Conservation (phyloP, 169 alveolate genomes). For the Cryptosporidium muris region DNA sequence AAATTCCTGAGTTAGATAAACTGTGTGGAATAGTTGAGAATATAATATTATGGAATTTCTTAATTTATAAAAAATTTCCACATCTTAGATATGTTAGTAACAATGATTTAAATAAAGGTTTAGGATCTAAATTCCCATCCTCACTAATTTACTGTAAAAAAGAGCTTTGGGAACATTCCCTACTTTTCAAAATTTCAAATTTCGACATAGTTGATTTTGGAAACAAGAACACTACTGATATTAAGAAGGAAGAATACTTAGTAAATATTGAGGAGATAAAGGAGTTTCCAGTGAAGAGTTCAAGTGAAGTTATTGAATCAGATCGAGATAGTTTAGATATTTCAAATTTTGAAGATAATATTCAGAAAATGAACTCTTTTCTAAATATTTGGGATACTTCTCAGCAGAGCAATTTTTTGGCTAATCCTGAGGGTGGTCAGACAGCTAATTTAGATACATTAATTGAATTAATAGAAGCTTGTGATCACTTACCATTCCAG, state of each 20-base stretch:
- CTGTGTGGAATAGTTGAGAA: conserved; percentile 24
- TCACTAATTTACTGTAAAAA: too few relatives aligned
- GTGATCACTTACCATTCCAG: conserved; percentile 60
- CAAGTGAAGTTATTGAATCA: not conserved
- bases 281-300: not conserved
- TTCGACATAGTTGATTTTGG: not conserved
- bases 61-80: conserved; percentile 28
- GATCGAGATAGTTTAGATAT: not conserved
- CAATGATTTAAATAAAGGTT: not conserved
- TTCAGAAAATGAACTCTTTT: not conserved
- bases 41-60: conserved; percentile 29
- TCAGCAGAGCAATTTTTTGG: too few relatives aligned
- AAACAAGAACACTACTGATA: not conserved
- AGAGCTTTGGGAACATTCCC: too few relatives aligned
- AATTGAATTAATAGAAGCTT: conserved; percentile 33
- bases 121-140: not conserved
- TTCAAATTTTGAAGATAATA: not conserved
- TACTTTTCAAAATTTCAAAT: too few relatives aligned
- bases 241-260: conserved; percentile 16
- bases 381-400: too few relatives aligned
- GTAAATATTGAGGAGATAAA: conserved; percentile 3
- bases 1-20: conserved; percentile 9
- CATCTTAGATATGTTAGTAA: not conserved
- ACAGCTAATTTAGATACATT: not conserved
- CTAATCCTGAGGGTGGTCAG: too few relatives aligned